Evolutionary conservation across 257 asterid species (phyloP).

Genomic region (Nicotiana sylvestris): DNA sequence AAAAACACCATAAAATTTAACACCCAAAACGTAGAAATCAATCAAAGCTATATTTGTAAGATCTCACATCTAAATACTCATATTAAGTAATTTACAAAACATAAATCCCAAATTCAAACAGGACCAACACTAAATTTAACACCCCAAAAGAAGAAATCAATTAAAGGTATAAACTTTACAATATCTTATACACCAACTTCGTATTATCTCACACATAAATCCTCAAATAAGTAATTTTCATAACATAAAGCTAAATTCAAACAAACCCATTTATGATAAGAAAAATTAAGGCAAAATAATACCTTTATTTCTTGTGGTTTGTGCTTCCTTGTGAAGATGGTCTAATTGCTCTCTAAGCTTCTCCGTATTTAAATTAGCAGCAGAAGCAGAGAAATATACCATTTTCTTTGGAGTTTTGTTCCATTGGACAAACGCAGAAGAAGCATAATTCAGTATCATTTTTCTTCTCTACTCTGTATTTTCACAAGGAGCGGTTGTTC

Average conservation of each 20-base stretch:
- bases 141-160: neutral
- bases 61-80: neutral
- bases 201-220: neutral
- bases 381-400: conserved; percentile 22
- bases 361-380: conserved; percentile 14
- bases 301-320: conserved; percentile 35
- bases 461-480: neutral
- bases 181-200: neutral
- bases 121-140: neutral
- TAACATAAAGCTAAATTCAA: neutral
- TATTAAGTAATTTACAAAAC: neutral
- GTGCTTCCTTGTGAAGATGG: conserved; percentile 37
- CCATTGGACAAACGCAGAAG: conserved; percentile 19
- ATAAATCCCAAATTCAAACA: neutral
- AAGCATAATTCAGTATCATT: conserved; percentile 27
- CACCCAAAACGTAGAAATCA: neutral
- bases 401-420: conserved; percentile 17
- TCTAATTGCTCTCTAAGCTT: conserved; percentile 31
- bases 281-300: neutral
- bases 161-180: neutral
- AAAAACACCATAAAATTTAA: neutral
- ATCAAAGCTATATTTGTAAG: neutral
- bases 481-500: too few species aligned
- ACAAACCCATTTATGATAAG: neutral
- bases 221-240: neutral